Conservation (phyloP, 805 yeast species). For the Metschnikowia hibisci region DNA sequence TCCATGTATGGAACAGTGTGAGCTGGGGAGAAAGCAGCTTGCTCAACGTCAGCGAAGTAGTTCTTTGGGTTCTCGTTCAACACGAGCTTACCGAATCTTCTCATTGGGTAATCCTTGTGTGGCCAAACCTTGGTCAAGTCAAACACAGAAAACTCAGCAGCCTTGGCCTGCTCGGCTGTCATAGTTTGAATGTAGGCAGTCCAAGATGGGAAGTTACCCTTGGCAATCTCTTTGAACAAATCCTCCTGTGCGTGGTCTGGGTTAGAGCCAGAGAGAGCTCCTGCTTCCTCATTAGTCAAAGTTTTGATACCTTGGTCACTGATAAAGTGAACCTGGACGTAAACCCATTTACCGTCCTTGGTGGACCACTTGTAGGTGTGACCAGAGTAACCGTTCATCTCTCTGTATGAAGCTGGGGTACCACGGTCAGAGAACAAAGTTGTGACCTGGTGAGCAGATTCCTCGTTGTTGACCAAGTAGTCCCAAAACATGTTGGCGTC, state of each 20-base stretch:
- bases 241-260: slow-evolving; percentile 84
- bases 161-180: slow-evolving; percentile 77
- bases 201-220: slow-evolving; percentile 81
- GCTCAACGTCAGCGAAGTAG: slow-evolving; percentile 85
- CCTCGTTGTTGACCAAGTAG: slow-evolving; percentile 68
- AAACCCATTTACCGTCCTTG: slow-evolving; percentile 69
- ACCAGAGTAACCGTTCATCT: slow-evolving; percentile 82
- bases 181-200: slow-evolving; percentile 79
- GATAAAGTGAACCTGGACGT: slow-evolving; percentile 73
- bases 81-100: slow-evolving; percentile 77
- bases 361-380: slow-evolving; percentile 81
- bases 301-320: slow-evolving; percentile 59
- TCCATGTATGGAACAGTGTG: slow-evolving; percentile 83
- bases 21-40: slow-evolving; percentile 81
- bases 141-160: slow-evolving; percentile 75
- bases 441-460: slow-evolving; percentile 71
- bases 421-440: slow-evolving; percentile 76
- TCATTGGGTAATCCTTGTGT: slow-evolving; percentile 77
- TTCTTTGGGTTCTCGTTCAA: slow-evolving; percentile 81
- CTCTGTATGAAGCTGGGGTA: slow-evolving; percentile 70
- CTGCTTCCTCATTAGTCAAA: slow-evolving; percentile 64
- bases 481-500: slow-evolving; percentile 86
- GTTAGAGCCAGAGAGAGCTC: slow-evolving; percentile 62
- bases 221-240: slow-evolving; percentile 71
- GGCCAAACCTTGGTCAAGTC: slow-evolving; percentile 95